Conservation (phyloP, 805 yeast genomes). For the Kuraishia cidri region DNA sequence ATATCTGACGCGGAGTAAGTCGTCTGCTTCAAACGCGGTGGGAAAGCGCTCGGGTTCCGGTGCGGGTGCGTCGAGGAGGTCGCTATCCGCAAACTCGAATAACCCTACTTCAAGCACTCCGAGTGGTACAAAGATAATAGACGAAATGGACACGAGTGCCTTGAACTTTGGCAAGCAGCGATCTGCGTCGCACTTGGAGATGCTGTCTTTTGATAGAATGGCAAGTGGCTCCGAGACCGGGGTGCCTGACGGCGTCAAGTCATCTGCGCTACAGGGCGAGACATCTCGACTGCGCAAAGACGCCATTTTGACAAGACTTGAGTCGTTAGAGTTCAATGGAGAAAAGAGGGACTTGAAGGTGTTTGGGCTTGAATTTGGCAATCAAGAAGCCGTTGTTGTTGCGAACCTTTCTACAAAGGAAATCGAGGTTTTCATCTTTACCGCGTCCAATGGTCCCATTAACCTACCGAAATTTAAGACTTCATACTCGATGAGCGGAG, state of each 20-base stretch:
- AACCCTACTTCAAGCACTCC: no score
- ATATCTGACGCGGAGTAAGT: conserved; percentile 23
- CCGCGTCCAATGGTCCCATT: conserved; percentile 19
- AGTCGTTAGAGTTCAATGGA: background rate
- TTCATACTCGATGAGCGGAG: conserved; percentile 12
- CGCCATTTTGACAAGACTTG: conserved; percentile 44
- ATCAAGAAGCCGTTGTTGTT: conserved; percentile 55
- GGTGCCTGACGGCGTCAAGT: background rate
- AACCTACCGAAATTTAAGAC: conserved; percentile 13
- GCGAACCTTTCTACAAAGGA: conserved; percentile 31
- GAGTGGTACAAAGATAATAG: no score
- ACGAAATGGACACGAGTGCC: no score
- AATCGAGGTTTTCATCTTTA: conserved; percentile 42
- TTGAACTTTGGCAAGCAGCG: conserved; percentile 16
- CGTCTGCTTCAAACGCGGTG: no score
- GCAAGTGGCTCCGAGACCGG: conserved; percentile 8
- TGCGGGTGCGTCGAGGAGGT: no score
- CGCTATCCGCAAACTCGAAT: no score
- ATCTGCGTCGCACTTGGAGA: conserved; percentile 26
- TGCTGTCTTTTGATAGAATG: conserved; percentile 34
- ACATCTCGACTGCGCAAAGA: conserved; percentile 44
- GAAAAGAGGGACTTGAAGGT: conserved; percentile 22
- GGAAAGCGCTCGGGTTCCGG: no score
- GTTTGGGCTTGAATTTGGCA: conserved; percentile 31
- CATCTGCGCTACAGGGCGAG: conserved; percentile 17